Conservation (phyloP, 495 filamentous ascomycete species). For the Emericellopsis terricola region DNA sequence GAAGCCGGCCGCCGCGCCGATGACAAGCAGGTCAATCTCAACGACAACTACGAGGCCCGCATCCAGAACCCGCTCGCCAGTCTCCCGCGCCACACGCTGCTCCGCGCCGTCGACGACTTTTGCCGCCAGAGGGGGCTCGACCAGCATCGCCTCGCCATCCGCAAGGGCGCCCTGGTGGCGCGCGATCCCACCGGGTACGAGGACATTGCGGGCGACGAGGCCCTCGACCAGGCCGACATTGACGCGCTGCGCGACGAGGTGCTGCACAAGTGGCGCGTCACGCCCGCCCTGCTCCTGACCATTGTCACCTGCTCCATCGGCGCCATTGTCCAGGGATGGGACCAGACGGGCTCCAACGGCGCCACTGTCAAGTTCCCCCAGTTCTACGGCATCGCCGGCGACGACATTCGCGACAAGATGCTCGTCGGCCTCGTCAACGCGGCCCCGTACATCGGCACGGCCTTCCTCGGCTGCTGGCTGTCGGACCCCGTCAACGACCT, state of each 20-base stretch:
- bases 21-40: constrained; percentile 18
- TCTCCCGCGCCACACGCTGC: constrained; percentile 9
- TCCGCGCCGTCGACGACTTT: constrained; percentile 38
- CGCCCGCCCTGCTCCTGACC: constrained; percentile 37
- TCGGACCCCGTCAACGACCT: constrained; percentile 51
- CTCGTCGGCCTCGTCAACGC: constrained; percentile 32
- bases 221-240: constrained; percentile 37
- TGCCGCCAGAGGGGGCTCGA: constrained; percentile 29
- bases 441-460: constrained; percentile 30
- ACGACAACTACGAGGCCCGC: constrained; percentile 27
- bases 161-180: constrained; percentile 46
- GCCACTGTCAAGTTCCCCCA: constrained; percentile 50
- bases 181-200: constrained; percentile 39
- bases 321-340: constrained; percentile 59
- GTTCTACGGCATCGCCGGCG: constrained; percentile 20
- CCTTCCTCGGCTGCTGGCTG: constrained; percentile 43
- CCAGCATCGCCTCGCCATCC: constrained; percentile 29
- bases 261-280: constrained; percentile 49
- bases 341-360: constrained; percentile 58
- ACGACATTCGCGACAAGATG: constrained; percentile 29
- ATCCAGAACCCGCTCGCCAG: constrained; percentile 6
- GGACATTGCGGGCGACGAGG: constrained; percentile 25
- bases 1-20: background rate
- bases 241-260: constrained; percentile 35
- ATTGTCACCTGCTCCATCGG: constrained; percentile 56